Percentiles rank a stretch among this genome's conserved stretches.
phyloP scores from a whole-genome alignment of 176 grass and related monocot genomes.

The Musa itinerans region DNA sequence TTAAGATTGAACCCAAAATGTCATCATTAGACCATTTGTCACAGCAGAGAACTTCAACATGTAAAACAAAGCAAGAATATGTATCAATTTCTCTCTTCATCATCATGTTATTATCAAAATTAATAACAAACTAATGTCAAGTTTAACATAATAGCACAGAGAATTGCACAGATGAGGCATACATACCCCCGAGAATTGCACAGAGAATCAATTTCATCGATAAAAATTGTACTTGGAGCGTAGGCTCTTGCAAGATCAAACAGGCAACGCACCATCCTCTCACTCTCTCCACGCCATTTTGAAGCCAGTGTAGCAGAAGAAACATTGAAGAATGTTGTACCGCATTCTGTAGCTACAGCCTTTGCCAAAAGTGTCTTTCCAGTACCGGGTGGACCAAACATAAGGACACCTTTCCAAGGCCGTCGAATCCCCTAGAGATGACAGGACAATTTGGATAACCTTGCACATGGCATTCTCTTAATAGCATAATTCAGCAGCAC shows the following conservation, averaged over 20 bases:
- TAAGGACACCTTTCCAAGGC: conserved; percentile 99
- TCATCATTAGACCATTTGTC: no score
- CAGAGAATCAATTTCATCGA: conserved; percentile 96
- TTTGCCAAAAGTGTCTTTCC: conserved; percentile 97
- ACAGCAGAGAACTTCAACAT: no score
- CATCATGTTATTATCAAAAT: no score
- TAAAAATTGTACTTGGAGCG: conserved; percentile 93
- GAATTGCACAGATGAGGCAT: conserved; percentile 57
- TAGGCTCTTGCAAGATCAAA: conserved; percentile 95
- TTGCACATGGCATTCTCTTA: background rate
- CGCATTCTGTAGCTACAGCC: conserved; percentile 98
- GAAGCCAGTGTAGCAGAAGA: conserved; percentile 96
- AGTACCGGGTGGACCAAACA: conserved; percentile 98
- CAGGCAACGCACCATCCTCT: conserved; percentile 88
- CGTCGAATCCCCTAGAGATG: conserved; percentile 82
- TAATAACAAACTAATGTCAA: no score
- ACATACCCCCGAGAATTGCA: conserved; percentile 90
- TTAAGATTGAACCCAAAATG: background rate
- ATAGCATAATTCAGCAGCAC: background rate
- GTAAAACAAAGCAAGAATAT: background rate
- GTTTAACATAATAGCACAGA: conserved; percentile 15
- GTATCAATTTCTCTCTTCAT: no score
- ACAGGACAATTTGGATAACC: background rate
- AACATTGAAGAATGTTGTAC: conserved; percentile 98
- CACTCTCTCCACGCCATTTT: conserved; percentile 96